Percentiles rank a stretch among this genome's conserved stretches.
Evolutionary conservation across 1,284 basidiomycete species (phyloP).

Genomic region (Microbotryum intermedium): DNA sequence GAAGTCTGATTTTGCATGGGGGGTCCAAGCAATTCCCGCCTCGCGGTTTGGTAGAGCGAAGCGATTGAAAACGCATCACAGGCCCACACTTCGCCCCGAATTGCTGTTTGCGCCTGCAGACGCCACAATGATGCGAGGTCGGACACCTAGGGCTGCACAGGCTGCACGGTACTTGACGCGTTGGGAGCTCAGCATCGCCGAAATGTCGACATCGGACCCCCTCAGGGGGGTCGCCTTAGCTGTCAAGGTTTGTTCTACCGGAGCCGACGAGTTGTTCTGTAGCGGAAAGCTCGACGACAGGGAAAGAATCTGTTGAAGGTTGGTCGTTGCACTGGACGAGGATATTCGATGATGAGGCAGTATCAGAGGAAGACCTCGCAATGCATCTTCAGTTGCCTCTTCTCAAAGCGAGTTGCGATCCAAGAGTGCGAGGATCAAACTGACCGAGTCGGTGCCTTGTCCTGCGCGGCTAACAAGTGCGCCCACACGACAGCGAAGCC

Average conservation of each 20-base stretch:
- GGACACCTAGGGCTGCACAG: conserved; percentile 71
- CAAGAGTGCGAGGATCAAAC: conserved; percentile 42
- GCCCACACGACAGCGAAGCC: conserved; percentile 69
- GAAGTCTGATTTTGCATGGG: no score
- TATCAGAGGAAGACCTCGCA: no score
- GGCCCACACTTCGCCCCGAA: no score
- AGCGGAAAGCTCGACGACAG: conserved; percentile 68
- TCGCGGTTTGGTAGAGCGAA: no score
- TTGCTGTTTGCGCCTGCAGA: no score
- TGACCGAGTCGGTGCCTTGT: conserved; percentile 45
- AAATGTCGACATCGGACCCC: conserved; percentile 57
- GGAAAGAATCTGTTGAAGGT: conserved; percentile 58
- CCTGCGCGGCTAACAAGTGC: conserved; percentile 34
- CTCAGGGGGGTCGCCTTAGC: conserved; percentile 16
- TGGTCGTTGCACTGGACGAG: conserved; percentile 48
- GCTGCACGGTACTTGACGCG: conserved; percentile 78
- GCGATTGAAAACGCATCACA: no score
- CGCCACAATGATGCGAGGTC: conserved; percentile 44
- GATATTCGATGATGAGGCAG: neutral
- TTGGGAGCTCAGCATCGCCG: conserved; percentile 69
- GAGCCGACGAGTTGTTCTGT: conserved; percentile 51
- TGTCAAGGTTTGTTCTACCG: conserved; percentile 7
- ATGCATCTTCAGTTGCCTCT: conserved; percentile 36
- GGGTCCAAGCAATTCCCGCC: no score
- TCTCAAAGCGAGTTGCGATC: conserved; percentile 44